Evolutionary conservation across 208 protist genomes (phyloP).

Genomic region (Phytomonas francai): DNA sequence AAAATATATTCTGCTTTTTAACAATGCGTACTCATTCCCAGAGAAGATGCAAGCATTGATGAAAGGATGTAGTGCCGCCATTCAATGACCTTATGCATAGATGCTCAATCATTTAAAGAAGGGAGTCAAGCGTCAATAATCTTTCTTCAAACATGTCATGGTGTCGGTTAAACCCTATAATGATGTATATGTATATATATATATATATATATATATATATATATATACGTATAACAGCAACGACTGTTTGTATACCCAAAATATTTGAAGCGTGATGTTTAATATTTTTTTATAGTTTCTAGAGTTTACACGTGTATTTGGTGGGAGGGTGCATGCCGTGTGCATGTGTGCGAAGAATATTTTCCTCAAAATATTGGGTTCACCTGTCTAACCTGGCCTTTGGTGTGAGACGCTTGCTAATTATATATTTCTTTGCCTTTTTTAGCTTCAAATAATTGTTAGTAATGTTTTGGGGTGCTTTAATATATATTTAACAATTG

Average conservation of each 20-base stretch:
- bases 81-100: neutral
- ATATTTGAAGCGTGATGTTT: neutral
- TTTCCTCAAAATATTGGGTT: neutral
- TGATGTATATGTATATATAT: no score
- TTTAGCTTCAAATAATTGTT: slow-evolving; percentile 10
- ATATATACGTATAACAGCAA: neutral
- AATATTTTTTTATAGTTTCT: neutral
- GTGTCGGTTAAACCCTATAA: neutral
- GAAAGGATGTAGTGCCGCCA: neutral
- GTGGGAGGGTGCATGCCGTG: neutral
- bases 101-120: neutral
- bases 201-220: slow-evolving; percentile 7
- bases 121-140: neutral
- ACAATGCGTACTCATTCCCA: neutral
- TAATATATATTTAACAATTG: no score
- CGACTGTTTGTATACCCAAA: neutral
- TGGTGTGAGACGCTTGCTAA: neutral
- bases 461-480: neutral
- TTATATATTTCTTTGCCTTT: slow-evolving; percentile 8
- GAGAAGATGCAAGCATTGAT: neutral
- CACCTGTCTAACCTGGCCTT: neutral
- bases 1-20: neutral
- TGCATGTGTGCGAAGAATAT: neutral
- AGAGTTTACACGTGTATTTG: neutral
- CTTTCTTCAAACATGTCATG: neutral